Conservation (phyloP, 1,284 basidiomycete species). For the Moniliella sp. region DNA sequence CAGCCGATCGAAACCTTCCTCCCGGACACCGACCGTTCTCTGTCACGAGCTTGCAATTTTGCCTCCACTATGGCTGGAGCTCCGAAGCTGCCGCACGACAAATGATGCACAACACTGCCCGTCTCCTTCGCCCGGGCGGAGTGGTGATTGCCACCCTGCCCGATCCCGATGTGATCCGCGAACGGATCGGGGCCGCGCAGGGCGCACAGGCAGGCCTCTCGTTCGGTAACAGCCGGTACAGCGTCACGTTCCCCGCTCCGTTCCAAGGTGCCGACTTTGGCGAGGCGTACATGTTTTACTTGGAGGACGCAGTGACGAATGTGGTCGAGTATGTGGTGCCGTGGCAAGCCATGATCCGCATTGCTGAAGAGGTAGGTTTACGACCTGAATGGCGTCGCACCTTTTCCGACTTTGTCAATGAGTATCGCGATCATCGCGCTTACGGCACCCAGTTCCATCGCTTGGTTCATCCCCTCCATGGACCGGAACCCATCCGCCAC, state of each 20-base stretch:
- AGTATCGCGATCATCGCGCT: constrained; percentile 6
- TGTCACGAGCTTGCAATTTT: constrained; percentile 84
- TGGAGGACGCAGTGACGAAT: constrained; percentile 69
- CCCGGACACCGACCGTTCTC: constrained; percentile 43
- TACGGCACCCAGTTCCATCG: constrained; percentile 10
- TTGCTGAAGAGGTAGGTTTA: constrained; percentile 64
- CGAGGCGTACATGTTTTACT: constrained; percentile 77
- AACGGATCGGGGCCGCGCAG: constrained; percentile 38
- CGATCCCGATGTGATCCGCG: constrained; percentile 51
- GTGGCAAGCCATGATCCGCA: constrained; percentile 80
- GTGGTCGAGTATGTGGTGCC: constrained; percentile 88
- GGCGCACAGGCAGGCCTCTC: constrained; percentile 39
- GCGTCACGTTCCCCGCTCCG: constrained; percentile 50
- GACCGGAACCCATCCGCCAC: constrained; percentile 9
- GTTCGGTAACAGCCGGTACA: constrained; percentile 78
- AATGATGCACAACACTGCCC: constrained; percentile 77
- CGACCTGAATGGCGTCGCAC: constrained; percentile 56
- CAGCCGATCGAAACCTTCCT: constrained; percentile 27
- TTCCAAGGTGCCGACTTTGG: constrained; percentile 45
- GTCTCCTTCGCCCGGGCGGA: constrained; percentile 60
- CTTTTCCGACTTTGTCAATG: constrained; percentile 39
- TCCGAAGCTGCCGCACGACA: constrained; percentile 58
- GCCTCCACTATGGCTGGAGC: constrained; percentile 98
- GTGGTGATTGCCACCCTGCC: constrained; percentile 84
- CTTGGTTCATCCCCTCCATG: not conserved